phyloP scores from a whole-genome alignment of 2,329 filamentous ascomycete species.

The Bimuria novae-zelandiae region DNA sequence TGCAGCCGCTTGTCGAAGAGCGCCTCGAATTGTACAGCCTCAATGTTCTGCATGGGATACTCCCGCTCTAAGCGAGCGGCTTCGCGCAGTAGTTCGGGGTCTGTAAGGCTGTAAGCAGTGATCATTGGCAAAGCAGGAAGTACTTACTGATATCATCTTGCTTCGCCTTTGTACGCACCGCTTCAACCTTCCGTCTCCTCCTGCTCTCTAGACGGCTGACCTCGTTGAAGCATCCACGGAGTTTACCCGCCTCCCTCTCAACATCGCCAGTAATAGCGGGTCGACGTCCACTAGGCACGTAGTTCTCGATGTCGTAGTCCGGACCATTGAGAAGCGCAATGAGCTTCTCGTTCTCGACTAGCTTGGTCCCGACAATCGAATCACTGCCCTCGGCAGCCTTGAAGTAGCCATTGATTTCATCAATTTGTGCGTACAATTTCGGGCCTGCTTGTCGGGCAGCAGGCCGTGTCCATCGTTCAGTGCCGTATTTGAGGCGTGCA shows the following conservation, averaged over 20 bases:
- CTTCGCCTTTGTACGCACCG: conserved; percentile 76
- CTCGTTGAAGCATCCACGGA: conserved; percentile 84
- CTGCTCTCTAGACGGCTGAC: conserved; percentile 81
- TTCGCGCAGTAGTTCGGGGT: conserved; percentile 79
- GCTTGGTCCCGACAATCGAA: conserved; percentile 75
- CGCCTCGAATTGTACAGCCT: conserved; percentile 87
- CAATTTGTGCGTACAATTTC: conserved; percentile 75
- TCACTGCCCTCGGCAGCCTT: conserved; percentile 71
- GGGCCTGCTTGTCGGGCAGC: conserved; percentile 70
- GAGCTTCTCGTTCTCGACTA: conserved; percentile 73
- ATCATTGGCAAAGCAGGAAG: conserved; percentile 5
- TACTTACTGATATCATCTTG: conserved; percentile 79
- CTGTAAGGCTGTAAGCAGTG: conserved; percentile 44
- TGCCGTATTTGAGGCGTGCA: conserved; percentile 78
- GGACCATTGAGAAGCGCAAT: conserved; percentile 78
- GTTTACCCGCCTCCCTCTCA: conserved; percentile 74
- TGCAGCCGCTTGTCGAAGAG: conserved; percentile 85
- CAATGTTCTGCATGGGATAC: conserved; percentile 81
- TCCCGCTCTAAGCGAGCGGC: conserved; percentile 83
- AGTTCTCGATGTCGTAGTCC: conserved; percentile 81
- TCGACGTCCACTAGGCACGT: conserved; percentile 82
- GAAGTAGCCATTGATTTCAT: conserved; percentile 86
- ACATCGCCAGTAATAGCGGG: conserved; percentile 79
- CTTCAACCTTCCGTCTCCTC: conserved; percentile 77
- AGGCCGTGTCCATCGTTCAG: conserved; percentile 78